Conservation (phyloP, 768 basidiomycete species). For the Lactarius quietus region DNA sequence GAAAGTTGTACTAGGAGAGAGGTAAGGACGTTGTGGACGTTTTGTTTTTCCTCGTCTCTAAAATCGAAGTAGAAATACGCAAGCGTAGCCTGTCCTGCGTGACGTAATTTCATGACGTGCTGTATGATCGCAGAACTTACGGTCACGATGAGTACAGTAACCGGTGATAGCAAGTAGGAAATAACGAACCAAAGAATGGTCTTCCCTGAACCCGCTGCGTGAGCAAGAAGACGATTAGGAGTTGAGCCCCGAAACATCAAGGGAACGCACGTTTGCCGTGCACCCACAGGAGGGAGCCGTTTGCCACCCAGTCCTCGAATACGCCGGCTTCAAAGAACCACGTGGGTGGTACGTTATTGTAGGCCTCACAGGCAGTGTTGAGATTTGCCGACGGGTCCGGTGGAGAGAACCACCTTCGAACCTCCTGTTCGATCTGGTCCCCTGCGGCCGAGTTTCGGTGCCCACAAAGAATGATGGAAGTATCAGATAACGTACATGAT, state of each 20-base stretch:
- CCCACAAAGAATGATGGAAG: neutral
- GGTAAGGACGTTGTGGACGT: neutral
- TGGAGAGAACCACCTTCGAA: neutral
- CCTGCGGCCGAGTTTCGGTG: neutral
- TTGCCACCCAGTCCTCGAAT: neutral
- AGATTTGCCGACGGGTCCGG: neutral
- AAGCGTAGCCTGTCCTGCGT: neutral
- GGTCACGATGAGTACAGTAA: neutral
- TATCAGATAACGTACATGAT: neutral
- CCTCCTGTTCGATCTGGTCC: neutral
- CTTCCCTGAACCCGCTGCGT: neutral
- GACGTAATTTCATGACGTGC: neutral
- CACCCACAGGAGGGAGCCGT: neutral
- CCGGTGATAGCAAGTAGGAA: neutral
- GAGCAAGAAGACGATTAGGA: neutral
- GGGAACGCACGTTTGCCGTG: neutral
- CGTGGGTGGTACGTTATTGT: neutral
- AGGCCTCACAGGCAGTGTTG: neutral
- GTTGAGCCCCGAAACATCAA: neutral
- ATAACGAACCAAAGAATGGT: neutral
- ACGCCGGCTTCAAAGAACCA: neutral
- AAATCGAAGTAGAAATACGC: neutral
- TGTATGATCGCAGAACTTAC: neutral
- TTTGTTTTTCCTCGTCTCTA: neutral
- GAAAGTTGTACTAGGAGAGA: neutral